These are phyloP conservation scores for Claviceps sp. DNA, from an alignment of 2,329 filamentous ascomycete genomes.

Conservation along the genomic window DNA sequence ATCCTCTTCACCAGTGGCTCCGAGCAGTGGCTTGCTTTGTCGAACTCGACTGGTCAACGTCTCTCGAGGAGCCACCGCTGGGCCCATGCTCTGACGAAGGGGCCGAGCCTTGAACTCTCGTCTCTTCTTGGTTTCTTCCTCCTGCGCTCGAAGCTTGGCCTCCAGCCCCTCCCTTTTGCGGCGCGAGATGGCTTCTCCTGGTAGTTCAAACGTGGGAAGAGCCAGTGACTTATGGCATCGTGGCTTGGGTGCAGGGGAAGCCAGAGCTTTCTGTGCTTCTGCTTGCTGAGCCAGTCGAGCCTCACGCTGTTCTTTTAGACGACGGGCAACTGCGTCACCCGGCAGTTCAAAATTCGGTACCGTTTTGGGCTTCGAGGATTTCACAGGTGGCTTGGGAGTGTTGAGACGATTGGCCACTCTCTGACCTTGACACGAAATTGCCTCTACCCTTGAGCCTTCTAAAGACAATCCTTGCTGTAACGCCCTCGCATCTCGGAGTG, in stretches of 20 bases:
- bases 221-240: slow-evolving; percentile 40
- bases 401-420: slow-evolving; percentile 7
- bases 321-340: slow-evolving; percentile 45
- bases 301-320: slow-evolving; percentile 44
- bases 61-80: slow-evolving; percentile 35
- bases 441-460: slow-evolving; percentile 7
- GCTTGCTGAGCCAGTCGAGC: slow-evolving; percentile 31
- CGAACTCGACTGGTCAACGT: slow-evolving; percentile 45
- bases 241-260: slow-evolving; percentile 27
- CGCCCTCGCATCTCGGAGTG: slow-evolving; percentile 18
- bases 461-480: slow-evolving; percentile 7
- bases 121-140: slow-evolving; percentile 45
- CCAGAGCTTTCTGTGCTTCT: slow-evolving; percentile 19
- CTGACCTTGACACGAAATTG: slow-evolving; percentile 10
- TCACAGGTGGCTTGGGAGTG: slow-evolving; percentile 30
- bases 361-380: slow-evolving; percentile 41
- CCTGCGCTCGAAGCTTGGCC: slow-evolving; percentile 39
- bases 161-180: slow-evolving; percentile 43
- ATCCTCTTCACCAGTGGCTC: slow-evolving; percentile 11
- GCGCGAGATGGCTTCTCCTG: slow-evolving; percentile 46
- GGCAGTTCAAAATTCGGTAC: slow-evolving; percentile 47
- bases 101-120: slow-evolving; percentile 53
- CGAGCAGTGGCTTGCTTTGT: slow-evolving; percentile 27
- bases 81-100: slow-evolving; percentile 30
- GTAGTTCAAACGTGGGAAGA: slow-evolving; percentile 46